These are phyloP conservation scores for Russula earlei DNA, from an alignment of 768 basidiomycete genomes.

Conservation along the genomic window DNA sequence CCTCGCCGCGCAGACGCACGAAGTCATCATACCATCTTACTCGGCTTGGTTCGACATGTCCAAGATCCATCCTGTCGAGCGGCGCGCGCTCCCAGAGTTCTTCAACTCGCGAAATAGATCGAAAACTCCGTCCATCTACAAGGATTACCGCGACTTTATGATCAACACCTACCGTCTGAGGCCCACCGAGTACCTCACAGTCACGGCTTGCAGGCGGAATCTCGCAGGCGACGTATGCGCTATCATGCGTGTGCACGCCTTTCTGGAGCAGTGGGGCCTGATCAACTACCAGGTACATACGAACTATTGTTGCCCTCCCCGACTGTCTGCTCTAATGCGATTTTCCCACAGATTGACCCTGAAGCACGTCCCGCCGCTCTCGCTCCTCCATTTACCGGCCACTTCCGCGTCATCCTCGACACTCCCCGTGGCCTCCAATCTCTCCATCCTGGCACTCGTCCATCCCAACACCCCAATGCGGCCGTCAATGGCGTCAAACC, in stretches of 20 bases:
- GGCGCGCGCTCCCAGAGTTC: conserved; percentile 91
- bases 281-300: conserved; percentile 90
- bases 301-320: background rate
- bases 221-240: conserved; percentile 97
- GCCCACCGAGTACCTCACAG: conserved; percentile 91
- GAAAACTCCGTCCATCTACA: conserved; percentile 96
- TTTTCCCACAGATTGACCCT: conserved; percentile 72
- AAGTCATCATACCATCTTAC: conserved; percentile 94
- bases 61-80: conserved; percentile 86
- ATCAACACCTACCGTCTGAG: conserved; percentile 94
- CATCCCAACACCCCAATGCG: conserved; percentile 33
- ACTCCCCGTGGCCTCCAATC: conserved; percentile 94
- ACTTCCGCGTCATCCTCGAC: conserved; percentile 96
- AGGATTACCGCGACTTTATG: conserved; percentile 99
- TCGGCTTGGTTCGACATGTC: conserved; percentile 98
- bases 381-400: conserved; percentile 95
- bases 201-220: conserved; percentile 93
- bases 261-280: conserved; percentile 97
- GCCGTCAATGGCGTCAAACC: conserved; percentile 39
- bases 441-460: conserved; percentile 73
- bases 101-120: conserved; percentile 92
- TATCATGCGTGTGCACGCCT: conserved; percentile 97
- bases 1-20: conserved; percentile 94
- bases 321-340: conserved; percentile 6
- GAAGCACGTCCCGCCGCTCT: conserved; percentile 90